phyloP scores from a whole-genome alignment of 257 asterid species.

The Plantago major region DNA sequence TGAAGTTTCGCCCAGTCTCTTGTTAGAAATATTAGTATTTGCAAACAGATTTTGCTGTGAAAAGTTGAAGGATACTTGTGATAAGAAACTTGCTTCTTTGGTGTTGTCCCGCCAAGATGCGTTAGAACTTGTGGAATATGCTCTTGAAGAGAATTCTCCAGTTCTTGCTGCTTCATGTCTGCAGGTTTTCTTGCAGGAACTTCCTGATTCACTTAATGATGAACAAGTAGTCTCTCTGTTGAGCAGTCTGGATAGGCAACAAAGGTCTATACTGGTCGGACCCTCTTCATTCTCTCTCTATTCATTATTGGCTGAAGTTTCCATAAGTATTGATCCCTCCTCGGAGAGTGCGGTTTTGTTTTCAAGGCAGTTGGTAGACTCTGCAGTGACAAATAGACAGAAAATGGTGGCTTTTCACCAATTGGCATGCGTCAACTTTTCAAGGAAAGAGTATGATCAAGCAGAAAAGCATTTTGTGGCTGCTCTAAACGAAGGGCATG shows the following conservation, averaged over 20 bases:
- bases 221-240: constrained; percentile 62
- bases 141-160: constrained; percentile 79
- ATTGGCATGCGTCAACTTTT: constrained; percentile 62
- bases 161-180: constrained; percentile 88
- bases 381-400: constrained; percentile 55
- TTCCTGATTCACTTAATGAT: constrained; percentile 67
- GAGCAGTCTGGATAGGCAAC: constrained; percentile 54
- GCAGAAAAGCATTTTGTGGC: constrained; percentile 69
- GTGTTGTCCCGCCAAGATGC: constrained; percentile 81
- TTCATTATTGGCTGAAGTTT: constrained; percentile 79
- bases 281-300: constrained; percentile 75
- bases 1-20: constrained; percentile 49
- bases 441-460: constrained; percentile 67
- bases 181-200: constrained; percentile 76
- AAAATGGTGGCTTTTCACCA: constrained; percentile 79
- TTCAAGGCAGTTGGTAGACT: constrained; percentile 61
- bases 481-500: constrained; percentile 71
- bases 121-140: constrained; percentile 77
- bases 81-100: constrained; percentile 74
- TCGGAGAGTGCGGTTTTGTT: constrained; percentile 57
- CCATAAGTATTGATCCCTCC: constrained; percentile 65
- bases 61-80: constrained; percentile 83
- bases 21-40: constrained; percentile 84
- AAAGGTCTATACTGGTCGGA: constrained; percentile 69
- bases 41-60: constrained; percentile 96